These are phyloP conservation scores for Suillus tomentosus DNA, from an alignment of 768 basidiomycete genomes.

Conservation along the genomic window DNA sequence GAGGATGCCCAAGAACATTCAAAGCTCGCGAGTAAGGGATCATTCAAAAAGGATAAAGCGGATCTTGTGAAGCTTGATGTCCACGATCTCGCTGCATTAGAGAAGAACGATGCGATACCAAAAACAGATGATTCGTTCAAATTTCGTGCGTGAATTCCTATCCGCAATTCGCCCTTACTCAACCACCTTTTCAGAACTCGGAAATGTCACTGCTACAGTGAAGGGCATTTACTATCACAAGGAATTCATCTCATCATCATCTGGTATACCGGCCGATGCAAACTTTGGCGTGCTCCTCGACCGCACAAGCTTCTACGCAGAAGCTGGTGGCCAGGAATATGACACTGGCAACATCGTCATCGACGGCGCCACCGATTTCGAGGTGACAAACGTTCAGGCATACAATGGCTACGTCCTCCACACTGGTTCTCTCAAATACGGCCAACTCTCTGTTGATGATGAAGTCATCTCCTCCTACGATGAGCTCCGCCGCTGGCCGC, in stretches of 20 bases:
- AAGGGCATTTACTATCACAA: constrained; percentile 86
- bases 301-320: constrained; percentile 94
- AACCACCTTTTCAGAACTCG: constrained; percentile 52
- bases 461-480: constrained; percentile 90
- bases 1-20: constrained; percentile 85
- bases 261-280: constrained; percentile 60
- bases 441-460: constrained; percentile 74
- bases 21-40: constrained; percentile 89
- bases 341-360: constrained; percentile 96
- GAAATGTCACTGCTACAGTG: constrained; percentile 73
- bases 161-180: background rate
- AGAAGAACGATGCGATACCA: constrained; percentile 72
- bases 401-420: constrained; percentile 97
- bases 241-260: constrained; percentile 69
- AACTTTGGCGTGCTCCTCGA: constrained; percentile 88
- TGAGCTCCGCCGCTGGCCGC: constrained; percentile 93
- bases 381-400: constrained; percentile 90
- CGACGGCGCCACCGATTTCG: constrained; percentile 89
- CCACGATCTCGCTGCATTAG: constrained; percentile 87
- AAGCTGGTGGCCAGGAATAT: constrained; percentile 95
- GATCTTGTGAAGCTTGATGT: constrained; percentile 92
- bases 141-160: constrained; percentile 62
- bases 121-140: constrained; percentile 94
- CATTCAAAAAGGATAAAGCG: constrained; percentile 65
- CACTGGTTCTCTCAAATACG: constrained; percentile 89